A percentile compares a stretch with the other conserved stretches of the same genome.
Evolutionary conservation across 75 land plant genomes (phyloP).

Genomic region (Ceratopteris richardii): DNA sequence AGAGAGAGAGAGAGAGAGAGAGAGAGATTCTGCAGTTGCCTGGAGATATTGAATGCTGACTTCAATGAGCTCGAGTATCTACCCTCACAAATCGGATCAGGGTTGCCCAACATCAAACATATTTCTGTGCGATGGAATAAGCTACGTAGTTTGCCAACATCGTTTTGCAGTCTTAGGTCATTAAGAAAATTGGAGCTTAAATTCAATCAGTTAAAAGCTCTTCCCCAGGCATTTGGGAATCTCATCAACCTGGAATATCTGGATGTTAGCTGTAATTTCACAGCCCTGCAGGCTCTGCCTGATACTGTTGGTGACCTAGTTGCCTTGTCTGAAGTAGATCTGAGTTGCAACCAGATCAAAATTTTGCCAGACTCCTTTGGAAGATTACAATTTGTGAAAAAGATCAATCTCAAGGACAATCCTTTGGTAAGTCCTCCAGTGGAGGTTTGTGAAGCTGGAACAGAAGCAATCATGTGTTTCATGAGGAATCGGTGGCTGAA

Average conservation of each 20-base stretch:
- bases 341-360: conserved; percentile 88
- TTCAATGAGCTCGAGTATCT: conserved; percentile 59
- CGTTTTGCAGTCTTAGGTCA: conserved; percentile 67
- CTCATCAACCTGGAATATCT: conserved; percentile 57
- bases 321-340: conserved; percentile 62
- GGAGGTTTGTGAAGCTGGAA: conserved; percentile 49
- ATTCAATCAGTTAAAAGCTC: conserved; percentile 69
- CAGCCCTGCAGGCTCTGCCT: conserved; percentile 56
- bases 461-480: conserved; percentile 50
- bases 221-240: conserved; percentile 67
- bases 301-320: conserved; percentile 63
- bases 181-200: conserved; percentile 61
- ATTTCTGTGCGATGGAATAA: conserved; percentile 63
- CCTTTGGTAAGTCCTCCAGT: conserved; percentile 63
- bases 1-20: too few relatives aligned
- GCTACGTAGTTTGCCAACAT: conserved; percentile 61
- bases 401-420: conserved; percentile 67
- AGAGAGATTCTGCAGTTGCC: too few relatives aligned
- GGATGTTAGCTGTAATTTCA: conserved; percentile 78
- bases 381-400: conserved; percentile 49
- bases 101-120: conserved; percentile 41
- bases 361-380: conserved; percentile 70
- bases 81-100: conserved; percentile 72
- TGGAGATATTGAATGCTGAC: conserved; percentile 65
- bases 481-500: conserved; percentile 51